Evolutionary conservation across 495 filamentous ascomycete genomes (phyloP).

Genomic region (Neurospora terricola): DNA sequence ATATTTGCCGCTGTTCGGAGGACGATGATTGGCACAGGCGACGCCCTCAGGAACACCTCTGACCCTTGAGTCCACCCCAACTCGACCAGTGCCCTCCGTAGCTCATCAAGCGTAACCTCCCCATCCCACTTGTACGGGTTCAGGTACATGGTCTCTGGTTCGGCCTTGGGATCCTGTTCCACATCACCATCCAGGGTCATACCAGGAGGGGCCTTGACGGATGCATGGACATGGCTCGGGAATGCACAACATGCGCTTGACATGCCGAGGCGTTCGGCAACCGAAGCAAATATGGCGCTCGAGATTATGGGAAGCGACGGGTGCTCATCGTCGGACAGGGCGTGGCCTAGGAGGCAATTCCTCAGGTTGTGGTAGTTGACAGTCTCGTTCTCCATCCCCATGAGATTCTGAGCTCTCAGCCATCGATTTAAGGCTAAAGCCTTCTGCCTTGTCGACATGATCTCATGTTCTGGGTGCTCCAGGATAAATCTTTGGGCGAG

Average conservation of each 20-base stretch:
- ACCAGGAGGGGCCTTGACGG: constrained; percentile 49
- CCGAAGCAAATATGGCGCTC: constrained; percentile 41
- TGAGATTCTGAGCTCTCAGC: constrained; percentile 54
- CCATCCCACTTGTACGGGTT: constrained; percentile 67
- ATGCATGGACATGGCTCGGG: constrained; percentile 69
- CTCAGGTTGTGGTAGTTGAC: constrained; percentile 64
- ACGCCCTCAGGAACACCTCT: constrained; percentile 46
- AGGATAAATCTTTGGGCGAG: constrained; percentile 45
- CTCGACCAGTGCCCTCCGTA: constrained; percentile 50
- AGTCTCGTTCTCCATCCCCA: constrained; percentile 50
- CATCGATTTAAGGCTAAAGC: constrained; percentile 58
- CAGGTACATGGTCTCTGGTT: constrained; percentile 57
- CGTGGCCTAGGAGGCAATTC: constrained; percentile 77
- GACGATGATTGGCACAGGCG: constrained; percentile 54
- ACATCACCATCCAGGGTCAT: constrained; percentile 51
- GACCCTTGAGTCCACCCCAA: constrained; percentile 52
- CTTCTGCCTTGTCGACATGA: constrained; percentile 50
- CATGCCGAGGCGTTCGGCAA: constrained; percentile 49
- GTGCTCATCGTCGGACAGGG: constrained; percentile 57
- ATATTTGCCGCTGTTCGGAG: constrained; percentile 76
- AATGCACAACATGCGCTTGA: constrained; percentile 65
- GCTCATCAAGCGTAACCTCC: constrained; percentile 50
- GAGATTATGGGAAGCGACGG: constrained; percentile 72
- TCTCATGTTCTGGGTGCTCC: constrained; percentile 38
- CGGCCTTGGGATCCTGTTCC: constrained; percentile 12